Conservation (phyloP, 345 rosid genomes). For the Cochlearia excelsa region DNA sequence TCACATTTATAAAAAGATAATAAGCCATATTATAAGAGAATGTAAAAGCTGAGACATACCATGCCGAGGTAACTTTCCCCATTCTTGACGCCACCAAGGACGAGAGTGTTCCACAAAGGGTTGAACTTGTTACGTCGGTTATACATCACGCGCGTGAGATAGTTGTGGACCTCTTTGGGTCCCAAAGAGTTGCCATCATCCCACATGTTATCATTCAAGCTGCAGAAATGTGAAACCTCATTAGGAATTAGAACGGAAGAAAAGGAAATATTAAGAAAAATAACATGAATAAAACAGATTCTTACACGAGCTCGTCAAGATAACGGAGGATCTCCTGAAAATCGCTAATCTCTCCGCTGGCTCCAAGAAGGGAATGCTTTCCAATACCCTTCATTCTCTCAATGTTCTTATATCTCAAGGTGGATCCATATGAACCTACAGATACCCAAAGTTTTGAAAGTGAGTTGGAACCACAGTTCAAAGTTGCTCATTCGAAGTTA, state of each 20-base stretch:
- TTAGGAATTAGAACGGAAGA: conserved; percentile 20
- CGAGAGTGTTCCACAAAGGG: conserved; percentile 95
- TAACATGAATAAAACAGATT: background rate
- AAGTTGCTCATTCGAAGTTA: background rate
- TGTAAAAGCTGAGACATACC: conserved; percentile 41
- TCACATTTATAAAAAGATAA: conserved; percentile 12
- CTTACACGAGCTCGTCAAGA: conserved; percentile 93
- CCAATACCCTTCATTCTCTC: conserved; percentile 86
- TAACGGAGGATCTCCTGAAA: conserved; percentile 86
- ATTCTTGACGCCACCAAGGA: conserved; percentile 93
- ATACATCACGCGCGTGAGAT: conserved; percentile 88
- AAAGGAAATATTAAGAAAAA: background rate
- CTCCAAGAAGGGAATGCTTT: conserved; percentile 94
- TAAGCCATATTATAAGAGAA: background rate
- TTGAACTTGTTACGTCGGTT: conserved; percentile 94
- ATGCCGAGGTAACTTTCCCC: conserved; percentile 92
- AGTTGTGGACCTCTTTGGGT: conserved; percentile 97
- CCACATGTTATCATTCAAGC: conserved; percentile 98
- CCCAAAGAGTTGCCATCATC: conserved; percentile 99
- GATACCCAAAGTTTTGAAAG: conserved; percentile 1
- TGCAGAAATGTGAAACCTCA: conserved; percentile 36
- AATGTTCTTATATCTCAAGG: conserved; percentile 84
- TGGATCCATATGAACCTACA: conserved; percentile 94
- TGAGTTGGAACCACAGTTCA: background rate
- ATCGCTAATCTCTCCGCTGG: conserved; percentile 95